Percentiles rank a stretch among this genome's conserved stretches.
These are phyloP conservation scores for Auricularia sp. DNA, from an alignment of 768 basidiomycete species.

Conservation along the genomic window DNA sequence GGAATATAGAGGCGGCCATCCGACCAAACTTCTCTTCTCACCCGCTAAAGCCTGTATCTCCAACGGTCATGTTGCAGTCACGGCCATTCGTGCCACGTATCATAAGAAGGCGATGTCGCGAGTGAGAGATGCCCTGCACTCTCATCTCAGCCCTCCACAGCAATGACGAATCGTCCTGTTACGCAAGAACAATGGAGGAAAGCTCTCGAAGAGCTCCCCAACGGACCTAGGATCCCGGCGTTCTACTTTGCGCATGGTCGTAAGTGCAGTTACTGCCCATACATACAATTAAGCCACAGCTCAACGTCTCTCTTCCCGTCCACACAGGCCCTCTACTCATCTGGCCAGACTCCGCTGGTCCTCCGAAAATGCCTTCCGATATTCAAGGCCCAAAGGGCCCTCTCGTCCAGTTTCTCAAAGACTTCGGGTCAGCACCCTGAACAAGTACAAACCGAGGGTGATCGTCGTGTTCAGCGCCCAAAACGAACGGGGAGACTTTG, in stretches of 20 bases:
- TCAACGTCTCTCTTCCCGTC: background rate
- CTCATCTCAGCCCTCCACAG: background rate
- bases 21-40: too few relatives aligned
- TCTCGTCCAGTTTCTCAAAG: constrained; percentile 46
- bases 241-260: constrained; percentile 74
- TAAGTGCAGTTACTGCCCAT: background rate
- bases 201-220: constrained; percentile 45
- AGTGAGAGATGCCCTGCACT: too few relatives aligned
- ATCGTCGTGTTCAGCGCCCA: constrained; percentile 78
- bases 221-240: constrained; percentile 49
- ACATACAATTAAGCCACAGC: background rate
- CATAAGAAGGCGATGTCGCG: too few relatives aligned
- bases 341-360: constrained; percentile 18
- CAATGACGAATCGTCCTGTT: constrained; percentile 16
- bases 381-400: constrained; percentile 40
- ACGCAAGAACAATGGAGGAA: constrained; percentile 37
- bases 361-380: constrained; percentile 9
- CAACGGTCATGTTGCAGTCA: too few relatives aligned
- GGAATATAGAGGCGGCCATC: too few relatives aligned
- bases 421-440: constrained; percentile 51
- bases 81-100: too few relatives aligned
- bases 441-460: constrained; percentile 66
- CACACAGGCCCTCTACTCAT: constrained; percentile 31
- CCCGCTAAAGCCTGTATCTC: too few relatives aligned
- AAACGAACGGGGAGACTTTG: constrained; percentile 46